Evolutionary conservation across 169 alveolate genomes (phyloP), one percentile per base, ranked within the genome.

Genomic region (Plasmodium adleri): DNA sequence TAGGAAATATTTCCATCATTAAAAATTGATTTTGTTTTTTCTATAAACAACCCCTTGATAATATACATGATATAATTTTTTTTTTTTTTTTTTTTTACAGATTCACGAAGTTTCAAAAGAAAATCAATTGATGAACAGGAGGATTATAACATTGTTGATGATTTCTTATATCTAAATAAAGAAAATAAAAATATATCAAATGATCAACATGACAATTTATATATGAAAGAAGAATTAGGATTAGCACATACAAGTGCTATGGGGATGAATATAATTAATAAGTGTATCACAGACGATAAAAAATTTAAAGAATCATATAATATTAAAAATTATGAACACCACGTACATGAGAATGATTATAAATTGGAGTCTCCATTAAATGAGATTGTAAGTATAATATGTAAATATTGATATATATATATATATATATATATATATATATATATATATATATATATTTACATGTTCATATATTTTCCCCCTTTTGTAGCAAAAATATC

Each of bases 41-140:
- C 5, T 49, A 43, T n/a, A 32, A 39, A 39, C 0, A 39, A 39
- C 9, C 5, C 1, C 47, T 39, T 39, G 9, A 39, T 9, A 5
- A 5, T 39, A 39, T 39, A 39, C 47, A 5, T 39, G 5, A 5
- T 39, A 39, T 39, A 62, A 26, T 52, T 24, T 43, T 45, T 20
- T 8, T 59, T 10, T 50, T 59, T 24, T 20, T 71, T 45, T 39
- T 59, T 39, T 52, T 52, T 45, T 15, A n/a, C 72, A 78, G 89
- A 78, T 70, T 26, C 89, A 47, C 64, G 78, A 78, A 78, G 67
- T 78, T 78, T 26, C 58, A 78, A 78, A 67, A 78, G 89, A 32
- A 78, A 78, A 78, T 78, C 89, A 56, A 78, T 78, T 67, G 89
- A 78, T 60, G 89, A 78, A 47, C 89, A 66, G 45, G 89, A 78